A percentile compares a stretch with the other conserved stretches of the same genome.
Evolutionary conservation across 1,139 yeast genomes (phyloP).

Genomic region (Blastobotrys serpentis): DNA sequence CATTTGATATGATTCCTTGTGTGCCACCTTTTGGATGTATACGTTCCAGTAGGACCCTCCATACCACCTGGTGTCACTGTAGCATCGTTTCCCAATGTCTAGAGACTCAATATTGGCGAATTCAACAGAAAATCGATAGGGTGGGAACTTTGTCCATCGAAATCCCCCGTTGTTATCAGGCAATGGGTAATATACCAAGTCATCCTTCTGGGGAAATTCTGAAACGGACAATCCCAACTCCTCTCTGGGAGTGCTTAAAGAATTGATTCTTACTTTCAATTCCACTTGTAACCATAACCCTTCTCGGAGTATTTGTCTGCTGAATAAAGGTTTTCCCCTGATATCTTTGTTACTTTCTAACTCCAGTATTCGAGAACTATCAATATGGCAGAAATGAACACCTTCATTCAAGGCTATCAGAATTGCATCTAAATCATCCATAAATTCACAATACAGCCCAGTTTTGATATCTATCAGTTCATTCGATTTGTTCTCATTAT

Average conservation of each 20-base stretch:
- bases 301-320: conserved; percentile 41
- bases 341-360: conserved; percentile 43
- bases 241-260: conserved; percentile 4
- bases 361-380: conserved; percentile 46
- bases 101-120: conserved; percentile 48
- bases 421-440: conserved; percentile 16
- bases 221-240: conserved; percentile 20
- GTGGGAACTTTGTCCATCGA: conserved; percentile 46
- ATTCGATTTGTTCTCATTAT: conserved; percentile 1
- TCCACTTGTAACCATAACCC: conserved; percentile 50
- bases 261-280: conserved; percentile 38
- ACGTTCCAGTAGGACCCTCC: conserved; percentile 60
- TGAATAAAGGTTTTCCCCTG: conserved; percentile 40
- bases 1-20: conserved; percentile 47
- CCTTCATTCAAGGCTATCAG: conserved; percentile 38
- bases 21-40: conserved; percentile 48
- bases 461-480: conserved; percentile 2
- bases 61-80: conserved; percentile 53
- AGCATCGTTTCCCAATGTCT: conserved; percentile 47
- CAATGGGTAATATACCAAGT: conserved; percentile 24
- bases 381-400: conserved; percentile 48
- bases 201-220: conserved; percentile 20
- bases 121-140: conserved; percentile 52
- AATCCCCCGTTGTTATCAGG: conserved; percentile 19
- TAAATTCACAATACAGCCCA: conserved; percentile 7